Evolutionary conservation across 2,329 filamentous ascomycete species (phyloP).

Genomic region (Fusarium gaditjirri): DNA sequence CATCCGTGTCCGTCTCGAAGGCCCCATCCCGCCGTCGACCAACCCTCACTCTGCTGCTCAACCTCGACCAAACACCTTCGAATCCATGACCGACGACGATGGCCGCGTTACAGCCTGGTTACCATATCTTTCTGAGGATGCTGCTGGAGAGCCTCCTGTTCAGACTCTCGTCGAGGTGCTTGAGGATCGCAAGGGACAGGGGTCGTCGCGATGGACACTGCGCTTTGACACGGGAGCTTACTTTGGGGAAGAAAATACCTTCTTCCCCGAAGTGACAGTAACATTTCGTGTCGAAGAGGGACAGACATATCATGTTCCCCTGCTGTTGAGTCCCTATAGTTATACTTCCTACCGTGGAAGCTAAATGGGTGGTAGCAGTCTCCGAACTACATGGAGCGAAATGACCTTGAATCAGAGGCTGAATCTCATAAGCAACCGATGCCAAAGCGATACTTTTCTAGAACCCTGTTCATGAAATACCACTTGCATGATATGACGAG

Average conservation of each 20-base stretch:
- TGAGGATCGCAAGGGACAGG: conserved; percentile 52
- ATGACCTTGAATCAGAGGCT: not conserved
- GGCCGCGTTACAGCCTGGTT: conserved; percentile 79
- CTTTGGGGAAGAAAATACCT: conserved; percentile 71
- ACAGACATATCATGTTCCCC: conserved; percentile 82
- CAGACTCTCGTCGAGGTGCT: conserved; percentile 69
- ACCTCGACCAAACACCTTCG: conserved; percentile 62
- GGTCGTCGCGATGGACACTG: conserved; percentile 71
- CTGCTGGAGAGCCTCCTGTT: conserved; percentile 66
- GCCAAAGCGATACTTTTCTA: not conserved
- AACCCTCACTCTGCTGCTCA: conserved; percentile 38
- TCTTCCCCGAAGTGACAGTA: conserved; percentile 69
- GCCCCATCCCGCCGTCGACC: conserved; percentile 48
- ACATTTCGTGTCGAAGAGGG: conserved; percentile 63
- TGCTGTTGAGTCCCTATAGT: conserved; percentile 80
- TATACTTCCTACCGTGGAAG: conserved; percentile 86
- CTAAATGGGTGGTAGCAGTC: conserved; percentile 51
- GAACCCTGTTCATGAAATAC: not conserved
- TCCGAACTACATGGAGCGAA: not conserved
- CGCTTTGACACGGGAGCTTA: conserved; percentile 78
- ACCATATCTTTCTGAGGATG: conserved; percentile 62
- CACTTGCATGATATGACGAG: conserved; percentile 1
- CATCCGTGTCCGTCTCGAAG: conserved; percentile 74
- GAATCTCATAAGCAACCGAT: not conserved
- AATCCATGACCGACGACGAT: conserved; percentile 78